Evolutionary conservation across 169 alveolate genomes (phyloP), one percentile per base, ranked within the genome.

Genomic region (Plasmodium adleri): DNA sequence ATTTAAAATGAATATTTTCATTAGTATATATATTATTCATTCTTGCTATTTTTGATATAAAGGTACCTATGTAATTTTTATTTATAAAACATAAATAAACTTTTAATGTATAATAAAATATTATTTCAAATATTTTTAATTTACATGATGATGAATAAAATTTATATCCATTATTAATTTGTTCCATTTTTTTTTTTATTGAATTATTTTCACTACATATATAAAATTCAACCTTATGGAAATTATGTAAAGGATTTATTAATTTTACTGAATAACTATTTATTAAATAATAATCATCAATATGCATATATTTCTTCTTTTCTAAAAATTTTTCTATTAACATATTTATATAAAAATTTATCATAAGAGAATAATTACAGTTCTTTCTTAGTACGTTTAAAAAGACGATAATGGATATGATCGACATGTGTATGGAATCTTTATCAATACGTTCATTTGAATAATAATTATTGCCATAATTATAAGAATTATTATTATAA

Each of bases 291-390:
- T 39, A 62, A 24, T 83, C 83, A 52, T 83, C 91, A 22, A 83
- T 43, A 67, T 83, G 80, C 32, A 83, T 56, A 58, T 83, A 83
- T 83, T 83, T 83, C 70, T 83, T 83, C 32, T 83, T 83, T 32
- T 83, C 91, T 28, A 83, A 68, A 83, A 83, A 83, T 54, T 83
- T 67, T 56, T 83, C 91, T 9, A 83, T 58, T 7, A 83, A 68
- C 15, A 83, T 6, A 58, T 72, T 83, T 68, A 83, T 43, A 6
- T 83, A 83, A 54, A 56, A 83, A 68, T 68, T 68, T 58, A 83
- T 83, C 8, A 58, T 68, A 17, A 26, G 24, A 0, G 80, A 54
- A 49, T 68, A 68, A 63, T 83, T 83, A 10, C 74, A n/a, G 9
- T 83, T 83, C 8, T 49, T 83, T 20, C 83, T 52, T 17, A 83